A percentile compares a stretch with the other conserved stretches of the same genome.
phyloP scores from a whole-genome alignment of 768 basidiomycete genomes.

The Phlebiopsis gigantea region DNA sequence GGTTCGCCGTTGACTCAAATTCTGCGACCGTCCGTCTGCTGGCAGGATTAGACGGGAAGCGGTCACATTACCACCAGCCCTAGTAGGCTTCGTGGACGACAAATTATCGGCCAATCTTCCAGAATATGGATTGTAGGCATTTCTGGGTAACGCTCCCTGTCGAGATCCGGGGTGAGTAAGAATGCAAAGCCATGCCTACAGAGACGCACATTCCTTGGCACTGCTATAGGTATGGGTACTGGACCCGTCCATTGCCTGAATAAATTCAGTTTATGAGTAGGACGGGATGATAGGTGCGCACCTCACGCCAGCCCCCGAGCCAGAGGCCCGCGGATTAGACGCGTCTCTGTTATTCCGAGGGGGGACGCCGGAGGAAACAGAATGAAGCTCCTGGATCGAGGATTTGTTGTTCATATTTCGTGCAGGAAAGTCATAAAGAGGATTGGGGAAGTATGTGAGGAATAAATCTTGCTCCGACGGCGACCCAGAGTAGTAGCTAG shows the following conservation, averaged over 20 bases:
- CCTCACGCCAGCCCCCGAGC: neutral
- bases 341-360: constrained; percentile 1
- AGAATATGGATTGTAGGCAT: neutral
- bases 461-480: neutral
- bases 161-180: neutral
- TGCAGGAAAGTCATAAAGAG: neutral
- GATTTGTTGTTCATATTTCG: neutral
- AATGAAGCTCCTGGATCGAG: neutral
- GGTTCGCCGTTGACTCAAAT: neutral
- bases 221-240: neutral
- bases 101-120: neutral
- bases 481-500: too few species aligned
- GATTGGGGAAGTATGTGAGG: neutral
- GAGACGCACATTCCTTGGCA: neutral
- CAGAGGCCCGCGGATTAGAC: constrained; percentile 1
- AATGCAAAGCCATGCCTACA: neutral
- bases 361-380: neutral
- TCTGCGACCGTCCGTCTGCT: neutral
- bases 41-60: neutral
- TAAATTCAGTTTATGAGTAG: neutral
- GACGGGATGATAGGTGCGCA: neutral
- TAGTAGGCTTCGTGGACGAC: neutral
- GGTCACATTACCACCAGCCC: neutral
- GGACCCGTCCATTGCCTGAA: neutral
- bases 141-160: neutral